Evolutionary conservation across 1,284 basidiomycete genomes (phyloP), one percentile per base, ranked within the genome.

Genomic region (Microbotryum lychnidis-dioicae): DNA sequence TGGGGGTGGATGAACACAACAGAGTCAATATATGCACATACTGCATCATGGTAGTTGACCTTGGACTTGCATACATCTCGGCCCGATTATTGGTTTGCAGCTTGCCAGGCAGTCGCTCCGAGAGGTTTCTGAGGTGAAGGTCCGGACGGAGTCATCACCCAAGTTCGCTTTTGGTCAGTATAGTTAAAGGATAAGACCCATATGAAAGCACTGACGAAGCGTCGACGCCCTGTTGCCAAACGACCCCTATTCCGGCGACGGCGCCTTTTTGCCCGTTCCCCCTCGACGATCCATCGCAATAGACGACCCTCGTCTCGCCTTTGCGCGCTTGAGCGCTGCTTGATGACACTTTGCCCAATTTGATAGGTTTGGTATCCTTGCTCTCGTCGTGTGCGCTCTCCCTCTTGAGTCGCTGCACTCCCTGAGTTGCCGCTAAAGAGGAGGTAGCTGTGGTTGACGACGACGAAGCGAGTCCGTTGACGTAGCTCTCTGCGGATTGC

Each of bases 31-130:
- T 57, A 23, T 2, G 14, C 37, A 9, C 2, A 48, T 25, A 3
- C 21, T n/a, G 25, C 16, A 46, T 18, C 27, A 12, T 5, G 18
- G 23, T 5, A 53, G n/a, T n/a, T 31, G 8, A 21, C 51, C 54
- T 27, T 29, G 33, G 14, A 77, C 83, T 66, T 62, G 87, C 89
- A 66, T 88, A 84, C 31, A 93, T 79, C 73, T 93, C 90, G 4
- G 88, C 90, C 16, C 88, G 80, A 66, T 93, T 92, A 73, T 93
- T 93, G 0, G 89, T 92, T 73, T 92, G 90, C 51, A 63, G 33
- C 12, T 76, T 77, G 2, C 90, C 91, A 2, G 87, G 86, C 68
- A 89, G 86, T 23, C 89, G 79, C 69, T 89, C 86, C 1, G 84
- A 80, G 3, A 90, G 73, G 70, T 89, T 90, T 55, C 89, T 88